Base-by-base conservation (phyloP, 805 yeast genomes). In the Starmera dryadoides region DNA sequence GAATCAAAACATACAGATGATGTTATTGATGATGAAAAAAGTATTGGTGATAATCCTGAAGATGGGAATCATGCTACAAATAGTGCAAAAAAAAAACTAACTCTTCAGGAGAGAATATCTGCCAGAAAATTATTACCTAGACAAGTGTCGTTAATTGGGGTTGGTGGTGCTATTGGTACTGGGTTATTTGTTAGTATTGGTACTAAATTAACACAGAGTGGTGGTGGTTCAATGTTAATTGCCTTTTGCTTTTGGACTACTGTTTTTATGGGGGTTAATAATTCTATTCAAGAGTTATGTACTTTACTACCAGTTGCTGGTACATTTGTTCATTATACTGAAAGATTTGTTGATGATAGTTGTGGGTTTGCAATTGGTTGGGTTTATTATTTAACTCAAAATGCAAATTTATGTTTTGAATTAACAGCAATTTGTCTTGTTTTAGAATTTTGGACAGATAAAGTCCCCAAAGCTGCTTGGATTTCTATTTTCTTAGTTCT, bases 121-220 rank as follows among this genome's bases (percentile, higher is more conserved):
- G 69, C 67, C 42, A 66, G 67, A 47, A 70, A 63, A 6, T 56
- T 73, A 32, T 65, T 71, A 39, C 62, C 77, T 10, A 57, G 80
- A 46, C 79, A 73, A 43, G 69, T 73, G 47, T 64, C 75, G 37
- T 73, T 75, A 79, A 73, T 75, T 60, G 77, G 79, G 47, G 64
- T 75, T 47, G 81, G 80, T 44, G 79, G 80, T 50, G 78, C 79
- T 12, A 57, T 74, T 40, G 79, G 79, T 42, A 74, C 79, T 4
- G 79, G 76, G 47, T 60, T 75, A 42, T 59, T 75, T 46, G 71
- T 75, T 44, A 78, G 78, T 46, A 73, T 78, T 14, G 74, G 76
- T 37, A 55, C 71, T 7, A 71, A 79, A 2, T 60, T 75, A 43
- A 59, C 59, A 16, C 53, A 60, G n/a, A 75, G 76, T 15, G 81